Evolutionary conservation across 768 basidiomycete species (phyloP), one percentile per base, ranked within the genome.

Genomic region (Rhodotorula paludigena): DNA sequence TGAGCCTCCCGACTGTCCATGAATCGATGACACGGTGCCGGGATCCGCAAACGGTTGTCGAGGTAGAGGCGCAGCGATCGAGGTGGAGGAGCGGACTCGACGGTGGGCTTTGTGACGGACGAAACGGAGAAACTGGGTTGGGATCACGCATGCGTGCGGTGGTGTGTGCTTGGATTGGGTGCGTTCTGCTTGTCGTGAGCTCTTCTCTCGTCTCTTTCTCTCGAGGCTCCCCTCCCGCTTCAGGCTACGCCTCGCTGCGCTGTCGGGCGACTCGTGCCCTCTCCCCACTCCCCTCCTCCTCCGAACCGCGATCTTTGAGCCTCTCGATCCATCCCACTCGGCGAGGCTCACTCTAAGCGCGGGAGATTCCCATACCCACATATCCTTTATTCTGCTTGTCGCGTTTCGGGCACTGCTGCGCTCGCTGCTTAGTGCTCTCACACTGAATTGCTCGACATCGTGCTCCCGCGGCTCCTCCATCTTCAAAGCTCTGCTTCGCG

Each of bases 301-400:
- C n/a, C n/a, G n/a, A n/a, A 60, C 54, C 60, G 52, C 33, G 42
- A 21, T 49, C 14, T 60, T 54, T 57, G 54, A 56, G 55, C 54
- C 45, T 28, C 53, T 16, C 30, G 51, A 23, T 25, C 21, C 11
- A 14, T 15, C 8, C 53, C 33, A 23, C 53, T 23, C 30, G 42
- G n/a, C 16, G 51, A 38, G 61, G 61, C 44, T 63, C 53, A 54
- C 61, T 54, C 61, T 63, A 55, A 48, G 52, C 61, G 53, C 44
- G 61, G 61, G 61, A 54, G 61, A 55, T 55, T 63, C 42, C 49
- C 49, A 33, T 32, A n/a, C 35, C 32, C n/a, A n/a, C n/a, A n/a
- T 39, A 11, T 49, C 30, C n/a, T 28, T 44, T 55, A 52, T 28
- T 30, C 28, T 57, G 32, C 44, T 35, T 32, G 41, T 41, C 41